Base-by-base conservation (phyloP, 176 grass and related monocot species). In the Rhynchospora pubera region DNA sequence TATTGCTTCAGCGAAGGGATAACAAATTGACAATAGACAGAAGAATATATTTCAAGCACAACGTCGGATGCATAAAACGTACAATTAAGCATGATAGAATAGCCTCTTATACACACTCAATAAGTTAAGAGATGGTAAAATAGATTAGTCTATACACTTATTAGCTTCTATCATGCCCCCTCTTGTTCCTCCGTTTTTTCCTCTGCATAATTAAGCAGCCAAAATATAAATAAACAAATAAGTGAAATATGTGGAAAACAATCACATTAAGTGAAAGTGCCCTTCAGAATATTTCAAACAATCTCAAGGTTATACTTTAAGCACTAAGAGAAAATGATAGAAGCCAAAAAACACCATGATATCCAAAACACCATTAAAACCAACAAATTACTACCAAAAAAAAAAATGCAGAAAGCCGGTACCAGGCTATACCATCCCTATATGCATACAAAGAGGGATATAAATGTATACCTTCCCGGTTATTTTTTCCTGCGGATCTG, bases 401-500 rank as follows among this genome's bases (percentile, higher is more conserved):
- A 11, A 62, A 62, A 62, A 21, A 21, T 26, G 16, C 15, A 62
- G n/a, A 43, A 67, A 67, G 64, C 32, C 7, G 15, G 32, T 68
- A 68, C 34, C 15, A 6, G 7, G 44, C 8, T 30, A 32, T 6
- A 68, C 19, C 14, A 39, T 46, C 61, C 32, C 16, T 45, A 30
- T 48, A 79, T 79, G 79, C 82, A 53, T 39, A 48, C 16, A 28
- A 39, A 52, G 23, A 50, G 22, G 19, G 12, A 5, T 75, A 46
- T 16, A 52, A 75, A 75, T 28, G 22, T 23, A 2, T 79, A 86
- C 89, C 89, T 94, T 88, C 84, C 55, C 45, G 79, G 7, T 90
- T 71, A 19, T 24, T 62, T 89, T n/a, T 56, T 88, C 76, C 78
- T 45, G 65, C 78, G 87, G 74, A 23, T 34, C 19, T 57, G 79